Conservation (phyloP, 768 basidiomycete genomes). For the Lactarius hengduanensis region DNA sequence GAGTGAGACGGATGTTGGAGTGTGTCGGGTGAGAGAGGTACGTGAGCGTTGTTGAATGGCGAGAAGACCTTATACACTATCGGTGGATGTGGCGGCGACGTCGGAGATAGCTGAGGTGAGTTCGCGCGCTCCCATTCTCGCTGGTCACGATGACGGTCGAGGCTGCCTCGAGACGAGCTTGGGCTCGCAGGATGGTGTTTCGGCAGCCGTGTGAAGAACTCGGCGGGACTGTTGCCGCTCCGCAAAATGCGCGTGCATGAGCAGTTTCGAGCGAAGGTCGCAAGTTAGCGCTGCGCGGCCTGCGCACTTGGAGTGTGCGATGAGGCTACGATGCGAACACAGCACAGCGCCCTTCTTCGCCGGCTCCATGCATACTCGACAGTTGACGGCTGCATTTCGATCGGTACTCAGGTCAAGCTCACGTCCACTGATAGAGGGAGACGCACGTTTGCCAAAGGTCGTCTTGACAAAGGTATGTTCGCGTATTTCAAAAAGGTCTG, state of each 20-base stretch:
- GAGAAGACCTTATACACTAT: slow-evolving; percentile 34
- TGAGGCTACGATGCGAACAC: slow-evolving; percentile 86
- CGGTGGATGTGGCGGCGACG: no score
- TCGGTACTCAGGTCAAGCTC: no score
- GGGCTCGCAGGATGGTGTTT: slow-evolving; percentile 25
- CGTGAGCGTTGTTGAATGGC: slow-evolving; percentile 28
- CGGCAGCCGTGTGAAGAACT: slow-evolving; percentile 54
- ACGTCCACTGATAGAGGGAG: slow-evolving; percentile 6
- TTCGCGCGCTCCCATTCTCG: not conserved
- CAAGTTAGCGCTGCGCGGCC: slow-evolving; percentile 74
- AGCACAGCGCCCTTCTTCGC: slow-evolving; percentile 85
- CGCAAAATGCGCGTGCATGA: slow-evolving; percentile 76
- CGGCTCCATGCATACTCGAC: no score
- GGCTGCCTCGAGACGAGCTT: slow-evolving; percentile 25
- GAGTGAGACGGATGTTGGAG: slow-evolving; percentile 28
- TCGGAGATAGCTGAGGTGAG: no score
- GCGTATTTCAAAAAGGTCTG: slow-evolving; percentile 52
- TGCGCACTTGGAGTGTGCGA: slow-evolving; percentile 79
- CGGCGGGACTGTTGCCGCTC: slow-evolving; percentile 57
- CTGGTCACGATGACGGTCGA: slow-evolving; percentile 12
- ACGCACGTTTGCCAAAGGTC: slow-evolving; percentile 90
- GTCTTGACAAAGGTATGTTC: slow-evolving; percentile 86
- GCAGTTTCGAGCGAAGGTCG: slow-evolving; percentile 74
- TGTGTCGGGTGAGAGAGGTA: slow-evolving; percentile 22
- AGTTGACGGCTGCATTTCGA: no score